Conservation (phyloP, 768 basidiomycete species). For the Mrakia blollopis region DNA sequence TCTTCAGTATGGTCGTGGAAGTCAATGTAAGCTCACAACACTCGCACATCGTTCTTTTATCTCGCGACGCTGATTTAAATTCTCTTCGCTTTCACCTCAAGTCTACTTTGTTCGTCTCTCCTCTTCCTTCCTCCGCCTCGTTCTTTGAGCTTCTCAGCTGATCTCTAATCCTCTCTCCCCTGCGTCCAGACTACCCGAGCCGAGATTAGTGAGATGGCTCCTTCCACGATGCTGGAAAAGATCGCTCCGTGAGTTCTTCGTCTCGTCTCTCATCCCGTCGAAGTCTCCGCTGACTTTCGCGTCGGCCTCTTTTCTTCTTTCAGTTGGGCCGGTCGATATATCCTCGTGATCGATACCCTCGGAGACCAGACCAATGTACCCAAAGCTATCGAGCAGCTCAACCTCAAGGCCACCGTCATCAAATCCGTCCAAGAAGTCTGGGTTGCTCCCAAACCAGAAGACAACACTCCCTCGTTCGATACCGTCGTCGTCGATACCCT, state of each 20-base stretch:
- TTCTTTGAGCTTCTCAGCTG: slow-evolving; percentile 41
- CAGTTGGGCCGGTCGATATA: slow-evolving; percentile 71
- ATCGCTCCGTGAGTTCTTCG: slow-evolving; percentile 46
- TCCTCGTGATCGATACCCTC: slow-evolving; percentile 86
- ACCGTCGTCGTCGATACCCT: slow-evolving; percentile 92
- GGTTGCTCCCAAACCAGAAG: slow-evolving; percentile 38
- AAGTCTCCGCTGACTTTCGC: not conserved
- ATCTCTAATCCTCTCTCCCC: not conserved
- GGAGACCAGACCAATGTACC: slow-evolving; percentile 69
- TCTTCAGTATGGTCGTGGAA: slow-evolving; percentile 67
- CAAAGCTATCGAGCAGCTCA: slow-evolving; percentile 69
- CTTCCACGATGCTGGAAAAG: slow-evolving; percentile 41
- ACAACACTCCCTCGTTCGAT: slow-evolving; percentile 70
- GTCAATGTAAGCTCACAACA: slow-evolving; percentile 60
- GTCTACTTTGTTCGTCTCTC: slow-evolving; percentile 49
- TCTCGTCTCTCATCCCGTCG: not conserved
- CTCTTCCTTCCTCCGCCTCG: slow-evolving; percentile 71
- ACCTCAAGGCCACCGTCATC: slow-evolving; percentile 68
- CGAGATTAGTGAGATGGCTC: slow-evolving; percentile 38
- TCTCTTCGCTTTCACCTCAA: slow-evolving; percentile 33
- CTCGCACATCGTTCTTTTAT: too few relatives aligned
- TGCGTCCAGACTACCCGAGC: slow-evolving; percentile 34
- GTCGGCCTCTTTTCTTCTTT: not conserved
- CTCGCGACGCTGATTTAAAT: too few relatives aligned
- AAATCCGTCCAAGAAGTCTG: slow-evolving; percentile 74